Evolutionary conservation across 106 monocot genomes (phyloP).

Genomic region (Phalaenopsis aphrodite): DNA sequence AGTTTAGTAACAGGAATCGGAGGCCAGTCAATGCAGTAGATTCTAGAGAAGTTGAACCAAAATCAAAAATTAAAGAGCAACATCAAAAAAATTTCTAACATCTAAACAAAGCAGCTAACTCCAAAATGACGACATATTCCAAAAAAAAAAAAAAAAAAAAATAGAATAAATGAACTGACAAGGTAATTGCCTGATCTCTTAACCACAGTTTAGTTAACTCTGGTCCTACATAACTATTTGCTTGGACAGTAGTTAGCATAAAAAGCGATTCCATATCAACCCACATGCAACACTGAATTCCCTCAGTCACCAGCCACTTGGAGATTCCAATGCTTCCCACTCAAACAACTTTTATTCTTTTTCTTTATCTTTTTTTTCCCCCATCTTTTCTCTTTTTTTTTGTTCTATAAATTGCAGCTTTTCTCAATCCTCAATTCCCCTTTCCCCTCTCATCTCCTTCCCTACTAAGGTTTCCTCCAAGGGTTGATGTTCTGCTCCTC

Average conservation of each 20-base stretch:
- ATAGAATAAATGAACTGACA: no score
- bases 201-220: not conserved
- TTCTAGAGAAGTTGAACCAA: no score
- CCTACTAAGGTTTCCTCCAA: not conserved
- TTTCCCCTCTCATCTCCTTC: slow-evolving; percentile 5
- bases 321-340: slow-evolving; percentile 1
- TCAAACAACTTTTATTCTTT: not conserved
- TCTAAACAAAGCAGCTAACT: no score
- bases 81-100: no score
- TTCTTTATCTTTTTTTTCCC: not conserved
- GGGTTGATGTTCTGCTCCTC: not conserved
- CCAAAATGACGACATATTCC: no score
- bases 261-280: slow-evolving; percentile 2
- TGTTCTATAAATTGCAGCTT: slow-evolving; percentile 22
- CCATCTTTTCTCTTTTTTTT: not conserved
- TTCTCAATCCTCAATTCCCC: slow-evolving; percentile 19
- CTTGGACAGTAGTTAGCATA: not conserved
- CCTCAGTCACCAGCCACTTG: not conserved
- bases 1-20: no score
- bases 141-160: no score
- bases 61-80: no score
- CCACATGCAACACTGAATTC: slow-evolving; percentile 1
- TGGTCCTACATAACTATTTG: not conserved
- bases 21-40: no score
- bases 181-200: not conserved